phyloP scores from a whole-genome alignment of 345 rosid genomes.

The Mercurialis annua region DNA sequence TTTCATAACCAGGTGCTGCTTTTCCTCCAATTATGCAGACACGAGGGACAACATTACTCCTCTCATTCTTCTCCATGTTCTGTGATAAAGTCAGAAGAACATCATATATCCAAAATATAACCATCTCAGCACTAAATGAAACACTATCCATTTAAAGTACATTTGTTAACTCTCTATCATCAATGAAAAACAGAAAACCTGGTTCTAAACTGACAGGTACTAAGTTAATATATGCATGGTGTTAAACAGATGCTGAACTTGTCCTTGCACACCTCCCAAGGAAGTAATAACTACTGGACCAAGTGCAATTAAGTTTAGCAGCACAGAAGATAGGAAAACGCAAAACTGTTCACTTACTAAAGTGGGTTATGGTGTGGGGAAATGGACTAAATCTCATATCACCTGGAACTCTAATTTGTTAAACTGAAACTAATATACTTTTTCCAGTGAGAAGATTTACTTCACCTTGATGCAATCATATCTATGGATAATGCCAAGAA shows the following conservation, averaged over 20 bases:
- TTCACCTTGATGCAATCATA: conserved; percentile 50
- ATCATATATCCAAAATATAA: neutral
- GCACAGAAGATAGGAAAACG: neutral
- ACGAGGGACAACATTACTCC: conserved; percentile 45
- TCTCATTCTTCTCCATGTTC: conserved; percentile 41
- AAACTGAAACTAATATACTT: neutral
- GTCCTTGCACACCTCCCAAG: neutral
- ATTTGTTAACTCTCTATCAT: neutral
- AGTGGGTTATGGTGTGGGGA: neutral
- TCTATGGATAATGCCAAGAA: conserved; percentile 46
- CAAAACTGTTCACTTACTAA: neutral
- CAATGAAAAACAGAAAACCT: neutral
- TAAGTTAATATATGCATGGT: neutral
- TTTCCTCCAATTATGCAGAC: conserved; percentile 52
- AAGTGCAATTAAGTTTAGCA: neutral
- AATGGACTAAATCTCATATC: neutral
- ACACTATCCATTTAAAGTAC: neutral
- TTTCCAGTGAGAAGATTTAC: neutral
- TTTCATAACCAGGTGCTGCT: conserved; percentile 54
- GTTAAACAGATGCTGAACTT: neutral
- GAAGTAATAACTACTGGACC: neutral
- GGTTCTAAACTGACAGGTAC: neutral
- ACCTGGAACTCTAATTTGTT: neutral
- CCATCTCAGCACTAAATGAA: neutral
- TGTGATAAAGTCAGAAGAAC: conserved; percentile 12